Conservation (phyloP, 345 rosid genomes). For the Eucalyptus cloeziana region DNA sequence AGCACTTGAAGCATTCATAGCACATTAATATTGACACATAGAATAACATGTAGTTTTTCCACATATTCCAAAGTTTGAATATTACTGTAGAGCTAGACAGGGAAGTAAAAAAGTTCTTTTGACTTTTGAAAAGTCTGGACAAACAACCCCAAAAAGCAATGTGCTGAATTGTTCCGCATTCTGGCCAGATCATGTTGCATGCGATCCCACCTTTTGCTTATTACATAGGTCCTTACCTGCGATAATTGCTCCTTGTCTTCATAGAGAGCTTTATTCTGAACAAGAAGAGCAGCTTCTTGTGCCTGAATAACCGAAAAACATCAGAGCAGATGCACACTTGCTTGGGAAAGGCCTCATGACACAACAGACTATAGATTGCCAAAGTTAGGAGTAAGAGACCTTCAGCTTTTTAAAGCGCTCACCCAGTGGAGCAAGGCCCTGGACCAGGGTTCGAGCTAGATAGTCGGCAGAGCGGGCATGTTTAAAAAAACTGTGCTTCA, state of each 20-base stretch:
- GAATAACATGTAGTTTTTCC: background rate
- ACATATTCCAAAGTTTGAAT: background rate
- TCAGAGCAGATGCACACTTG: background rate
- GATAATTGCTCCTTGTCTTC: conserved; percentile 82
- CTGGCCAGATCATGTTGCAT: background rate
- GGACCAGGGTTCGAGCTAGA: conserved; percentile 51
- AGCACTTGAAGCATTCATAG: background rate
- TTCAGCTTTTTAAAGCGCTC: conserved; percentile 78
- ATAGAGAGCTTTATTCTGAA: conserved; percentile 72
- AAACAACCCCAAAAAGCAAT: background rate
- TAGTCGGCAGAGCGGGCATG: conserved; percentile 61
- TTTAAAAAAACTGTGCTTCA: conserved; percentile 86
- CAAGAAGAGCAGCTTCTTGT: conserved; percentile 82
- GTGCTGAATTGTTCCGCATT: background rate
- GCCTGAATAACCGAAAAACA: conserved; percentile 25
- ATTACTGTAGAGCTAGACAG: background rate
- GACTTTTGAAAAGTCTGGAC: background rate
- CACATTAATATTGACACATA: background rate
- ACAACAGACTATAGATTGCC: background rate
- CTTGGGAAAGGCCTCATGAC: background rate
- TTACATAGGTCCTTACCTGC: conserved; percentile 39
- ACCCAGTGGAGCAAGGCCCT: conserved; percentile 77
- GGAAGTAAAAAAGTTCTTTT: background rate
- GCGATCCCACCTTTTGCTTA: background rate
- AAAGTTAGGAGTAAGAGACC: conserved; percentile 22